phyloP scores from a whole-genome alignment of 2,329 filamentous ascomycete genomes.

The Calonectria hongkongensis region DNA sequence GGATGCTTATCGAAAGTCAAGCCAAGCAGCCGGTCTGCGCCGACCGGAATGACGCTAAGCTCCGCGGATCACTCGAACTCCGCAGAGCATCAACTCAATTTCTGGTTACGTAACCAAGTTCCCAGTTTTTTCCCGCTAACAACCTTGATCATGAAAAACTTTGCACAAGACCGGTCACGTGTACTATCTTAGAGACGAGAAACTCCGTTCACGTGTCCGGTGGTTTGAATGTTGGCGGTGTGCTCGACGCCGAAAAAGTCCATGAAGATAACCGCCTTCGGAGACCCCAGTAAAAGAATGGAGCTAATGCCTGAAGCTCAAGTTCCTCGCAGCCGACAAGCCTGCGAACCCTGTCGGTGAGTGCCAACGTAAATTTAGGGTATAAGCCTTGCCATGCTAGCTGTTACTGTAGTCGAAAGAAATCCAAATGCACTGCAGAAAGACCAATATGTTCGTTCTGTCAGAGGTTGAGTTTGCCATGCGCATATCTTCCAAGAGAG shows the following conservation, averaged over 20 bases:
- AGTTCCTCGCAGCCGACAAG: not conserved
- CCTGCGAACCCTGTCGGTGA: conserved; percentile 19
- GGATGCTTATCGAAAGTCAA: not conserved
- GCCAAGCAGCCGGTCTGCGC: not conserved
- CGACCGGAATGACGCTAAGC: conserved; percentile 1
- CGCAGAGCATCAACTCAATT: not conserved
- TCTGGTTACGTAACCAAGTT: conserved; percentile 7
- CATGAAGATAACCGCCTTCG: not conserved
- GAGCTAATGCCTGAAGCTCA: not conserved
- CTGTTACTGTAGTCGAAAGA: conserved; percentile 12
- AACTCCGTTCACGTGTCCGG: conserved; percentile 22
- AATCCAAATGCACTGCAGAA: conserved; percentile 20
- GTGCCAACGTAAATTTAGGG: not conserved
- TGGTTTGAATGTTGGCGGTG: not conserved
- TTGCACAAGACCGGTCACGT: conserved; percentile 11
- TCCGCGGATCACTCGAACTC: conserved; percentile 15
- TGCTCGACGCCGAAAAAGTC: too few relatives aligned
- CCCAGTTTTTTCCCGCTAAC: conserved; percentile 5
- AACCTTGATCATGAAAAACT: conserved; percentile 7
- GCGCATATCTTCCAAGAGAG: conserved; percentile 19
- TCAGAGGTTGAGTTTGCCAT: not conserved
- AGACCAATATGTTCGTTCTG: conserved; percentile 17
- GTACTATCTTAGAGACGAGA: not conserved
- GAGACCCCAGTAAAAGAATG: not conserved
- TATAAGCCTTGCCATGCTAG: not conserved